Percentiles rank a stretch among this genome's conserved stretches.
Conservation (phyloP, 1,284 basidiomycete genomes). For the Malassezia sympodialis region DNA sequence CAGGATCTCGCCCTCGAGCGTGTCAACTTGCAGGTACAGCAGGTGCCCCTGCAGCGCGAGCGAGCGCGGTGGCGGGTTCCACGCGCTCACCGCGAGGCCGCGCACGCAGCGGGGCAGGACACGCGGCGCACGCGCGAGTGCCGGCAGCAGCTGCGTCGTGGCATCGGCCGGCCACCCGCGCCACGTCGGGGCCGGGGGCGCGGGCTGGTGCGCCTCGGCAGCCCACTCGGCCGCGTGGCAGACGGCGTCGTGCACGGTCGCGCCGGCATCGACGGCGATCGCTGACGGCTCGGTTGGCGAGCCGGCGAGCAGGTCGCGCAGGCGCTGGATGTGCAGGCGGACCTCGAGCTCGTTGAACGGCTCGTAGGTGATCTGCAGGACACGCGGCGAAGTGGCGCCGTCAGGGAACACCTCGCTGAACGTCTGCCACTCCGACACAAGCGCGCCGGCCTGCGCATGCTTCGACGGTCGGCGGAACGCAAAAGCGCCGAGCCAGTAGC, state of each 20-base stretch:
- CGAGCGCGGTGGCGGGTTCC: constrained; percentile 56
- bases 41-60: constrained; percentile 54
- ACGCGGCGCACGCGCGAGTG: constrained; percentile 30
- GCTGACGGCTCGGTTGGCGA: constrained; percentile 49
- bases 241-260: constrained; percentile 52
- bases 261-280: constrained; percentile 50
- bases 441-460: constrained; percentile 19
- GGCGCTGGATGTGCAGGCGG: constrained; percentile 51
- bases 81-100: constrained; percentile 53
- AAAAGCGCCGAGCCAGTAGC: constrained; percentile 47
- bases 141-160: constrained; percentile 47
- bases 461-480: constrained; percentile 31
- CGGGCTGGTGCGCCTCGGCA: constrained; percentile 18
- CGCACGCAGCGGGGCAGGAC: constrained; percentile 49
- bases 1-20: constrained; percentile 54
- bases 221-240: constrained; percentile 48
- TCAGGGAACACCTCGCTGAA: constrained; percentile 38
- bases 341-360: constrained; percentile 53
- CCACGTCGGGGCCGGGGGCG: constrained; percentile 46
- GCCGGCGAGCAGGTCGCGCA: constrained; percentile 52
- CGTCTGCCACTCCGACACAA: constrained; percentile 40
- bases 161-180: constrained; percentile 45
- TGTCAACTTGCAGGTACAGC: constrained; percentile 54
- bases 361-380: constrained; percentile 47
- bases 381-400: constrained; percentile 29